phyloP scores from a whole-genome alignment of 1,284 basidiomycete genomes.

The Trichosporon asahii region DNA sequence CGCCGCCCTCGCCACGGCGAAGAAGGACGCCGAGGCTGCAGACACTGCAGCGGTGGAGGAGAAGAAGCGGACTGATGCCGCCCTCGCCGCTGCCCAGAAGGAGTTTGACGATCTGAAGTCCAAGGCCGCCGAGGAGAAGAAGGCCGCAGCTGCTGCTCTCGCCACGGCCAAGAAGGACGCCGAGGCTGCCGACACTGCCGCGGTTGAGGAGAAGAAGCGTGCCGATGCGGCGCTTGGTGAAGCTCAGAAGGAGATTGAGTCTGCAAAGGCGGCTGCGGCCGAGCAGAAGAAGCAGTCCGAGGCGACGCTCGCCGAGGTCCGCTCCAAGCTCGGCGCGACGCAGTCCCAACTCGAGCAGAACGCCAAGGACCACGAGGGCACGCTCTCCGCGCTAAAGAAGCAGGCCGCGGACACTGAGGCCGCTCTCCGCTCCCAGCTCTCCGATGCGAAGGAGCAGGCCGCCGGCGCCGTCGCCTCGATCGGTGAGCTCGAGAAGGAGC shows the following conservation, averaged over 20 bases:
- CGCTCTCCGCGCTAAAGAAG: slow-evolving; percentile 4
- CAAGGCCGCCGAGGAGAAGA: slow-evolving; percentile 1
- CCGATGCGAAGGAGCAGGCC: neutral
- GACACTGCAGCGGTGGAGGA: neutral
- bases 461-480: slow-evolving; percentile 1
- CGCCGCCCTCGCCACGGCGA: neutral
- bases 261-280: neutral
- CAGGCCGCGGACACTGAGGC: neutral
- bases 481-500: slow-evolving; percentile 15
- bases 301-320: neutral
- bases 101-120: neutral
- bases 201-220: neutral
- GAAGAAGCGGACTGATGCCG: neutral
- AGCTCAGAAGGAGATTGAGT: neutral
- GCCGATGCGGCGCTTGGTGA: neutral
- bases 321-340: neutral
- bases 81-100: neutral
- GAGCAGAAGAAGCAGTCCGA: neutral
- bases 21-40: slow-evolving; percentile 10
- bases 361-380: slow-evolving; percentile 10
- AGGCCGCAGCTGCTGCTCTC: neutral
- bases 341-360: slow-evolving; percentile 7
- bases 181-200: neutral
- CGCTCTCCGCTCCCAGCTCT: neutral
- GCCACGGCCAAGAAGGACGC: slow-evolving; percentile 3